Base-by-base conservation (phyloP, 139 green algal genomes). In the Chlamydomonas applanata region DNA sequence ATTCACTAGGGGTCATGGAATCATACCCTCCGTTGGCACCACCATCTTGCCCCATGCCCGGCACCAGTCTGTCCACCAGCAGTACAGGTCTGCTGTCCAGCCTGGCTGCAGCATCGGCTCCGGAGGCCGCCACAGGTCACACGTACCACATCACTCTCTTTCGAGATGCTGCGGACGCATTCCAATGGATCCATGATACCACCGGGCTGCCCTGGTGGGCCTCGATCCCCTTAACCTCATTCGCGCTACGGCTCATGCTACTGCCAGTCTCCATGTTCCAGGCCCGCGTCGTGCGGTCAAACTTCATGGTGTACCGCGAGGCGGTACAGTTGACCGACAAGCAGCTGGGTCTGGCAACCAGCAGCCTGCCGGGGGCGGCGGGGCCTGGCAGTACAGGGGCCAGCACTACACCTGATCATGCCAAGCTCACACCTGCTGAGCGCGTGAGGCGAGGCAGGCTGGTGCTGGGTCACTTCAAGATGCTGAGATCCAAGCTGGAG, bases 121-220 rank as follows among this genome's bases (percentile, higher is more conserved):
- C 40, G 7, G 40, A 49, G 40, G 40, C 40, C 7, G 40, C n/a
- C n/a, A n/a, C 40, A 49, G 40, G 40, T 49, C 11, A 49, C 40
- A 49, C 40, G 40, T 49, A 49, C 40, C 40, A 11, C 40, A 49
- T 49, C 40, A 49, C 40, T 19, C 40, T 49, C 11, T 49, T 49
- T 49, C 40, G 40, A 36, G 64, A 34, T 5, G 40, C 40, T 35
- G 64, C 64, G 27, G 7, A 24, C 36, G 40, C 4, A 4, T 29
- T 73, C 20, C 67, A 73, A 46, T 73, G 67, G 67, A 52, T 80
- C 0, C 84, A 89, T 70, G 69, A 59, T 13, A 11, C 33, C 22
- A 79, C 63, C 2, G 79, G 80, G 5, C 71, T 88, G n/a, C 85
- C 85, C 17, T 90, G 85, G 85, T 86, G 72, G 69, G 77, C 77